These are phyloP conservation scores for Shiraia sp. DNA, from an alignment of 2,329 filamentous ascomycete species.

Conservation along the genomic window DNA sequence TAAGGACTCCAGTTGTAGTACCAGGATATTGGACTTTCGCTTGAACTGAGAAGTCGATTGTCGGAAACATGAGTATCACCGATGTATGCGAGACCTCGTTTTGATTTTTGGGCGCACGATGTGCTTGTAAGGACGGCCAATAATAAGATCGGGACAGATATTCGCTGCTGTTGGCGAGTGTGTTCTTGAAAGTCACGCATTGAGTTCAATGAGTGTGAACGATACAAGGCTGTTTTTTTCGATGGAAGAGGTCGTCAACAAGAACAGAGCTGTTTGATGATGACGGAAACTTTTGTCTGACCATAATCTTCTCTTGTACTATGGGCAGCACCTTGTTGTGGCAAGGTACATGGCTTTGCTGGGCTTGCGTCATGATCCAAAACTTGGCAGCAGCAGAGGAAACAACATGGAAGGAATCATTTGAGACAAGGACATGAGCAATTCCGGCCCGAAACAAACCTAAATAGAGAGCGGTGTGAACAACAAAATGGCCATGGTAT, in stretches of 20 bases:
- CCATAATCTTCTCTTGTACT: too few relatives aligned
- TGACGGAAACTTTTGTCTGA: background rate
- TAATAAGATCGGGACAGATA: conserved; percentile 1
- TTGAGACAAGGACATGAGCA: conserved; percentile 6
- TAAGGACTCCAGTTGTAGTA: conserved; percentile 77
- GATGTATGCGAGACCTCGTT: conserved; percentile 75
- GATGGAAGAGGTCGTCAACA: background rate
- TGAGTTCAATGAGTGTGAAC: background rate
- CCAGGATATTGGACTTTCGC: conserved; percentile 70
- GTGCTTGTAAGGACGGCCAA: conserved; percentile 12
- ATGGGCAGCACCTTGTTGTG: conserved; percentile 13
- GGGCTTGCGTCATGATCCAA: conserved; percentile 39
- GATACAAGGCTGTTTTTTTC: too few relatives aligned
- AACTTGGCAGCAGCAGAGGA: conserved; percentile 31
- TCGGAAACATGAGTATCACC: conserved; percentile 57
- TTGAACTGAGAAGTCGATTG: conserved; percentile 68
- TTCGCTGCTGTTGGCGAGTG: conserved; percentile 3
- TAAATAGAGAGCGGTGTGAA: background rate
- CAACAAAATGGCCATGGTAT: too few relatives aligned
- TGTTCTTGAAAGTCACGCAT: conserved; percentile 3
- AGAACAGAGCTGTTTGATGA: conserved; percentile 1
- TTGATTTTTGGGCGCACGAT: conserved; percentile 50
- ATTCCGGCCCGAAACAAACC: background rate
- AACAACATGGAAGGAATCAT: conserved; percentile 10
- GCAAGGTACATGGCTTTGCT: conserved; percentile 28